Conservation (phyloP, 1,284 basidiomycete species). For the Cryptococcus floricola region DNA sequence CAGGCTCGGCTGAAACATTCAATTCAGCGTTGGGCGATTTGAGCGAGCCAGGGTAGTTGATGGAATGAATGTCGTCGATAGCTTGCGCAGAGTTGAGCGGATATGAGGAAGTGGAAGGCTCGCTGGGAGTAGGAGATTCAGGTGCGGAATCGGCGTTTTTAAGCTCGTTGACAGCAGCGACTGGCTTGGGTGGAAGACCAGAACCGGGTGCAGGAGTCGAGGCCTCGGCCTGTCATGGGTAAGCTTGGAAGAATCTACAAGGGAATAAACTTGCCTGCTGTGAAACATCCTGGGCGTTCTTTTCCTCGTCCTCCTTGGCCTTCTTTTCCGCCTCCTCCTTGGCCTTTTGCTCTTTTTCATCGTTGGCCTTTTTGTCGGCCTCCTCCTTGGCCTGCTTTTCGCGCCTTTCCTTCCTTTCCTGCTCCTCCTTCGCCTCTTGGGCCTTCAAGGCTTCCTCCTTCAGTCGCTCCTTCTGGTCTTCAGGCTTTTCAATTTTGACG, state of each 20-base stretch:
- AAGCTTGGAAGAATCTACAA: background rate
- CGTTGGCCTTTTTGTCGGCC: constrained; percentile 41
- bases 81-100: constrained; percentile 68
- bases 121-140: constrained; percentile 28
- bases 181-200: constrained; percentile 47
- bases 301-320: constrained; percentile 43
- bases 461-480: constrained; percentile 48
- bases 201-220: constrained; percentile 45
- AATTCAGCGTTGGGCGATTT: constrained; percentile 79
- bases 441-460: constrained; percentile 46
- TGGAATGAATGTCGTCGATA: constrained; percentile 75
- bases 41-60: constrained; percentile 80
- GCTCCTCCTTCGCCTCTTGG: constrained; percentile 42
- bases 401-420: constrained; percentile 42
- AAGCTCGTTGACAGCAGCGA: constrained; percentile 32
- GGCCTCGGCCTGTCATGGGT: constrained; percentile 52
- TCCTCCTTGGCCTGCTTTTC: constrained; percentile 36
- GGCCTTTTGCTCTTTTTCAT: constrained; percentile 32
- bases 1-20: constrained; percentile 74
- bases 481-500: constrained; percentile 54
- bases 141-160: constrained; percentile 56
- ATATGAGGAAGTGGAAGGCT: constrained; percentile 46
- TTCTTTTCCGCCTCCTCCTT: constrained; percentile 42
- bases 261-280: no score
- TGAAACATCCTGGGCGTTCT: constrained; percentile 10